Evolutionary conservation across 2,329 filamentous ascomycete genomes (phyloP), one percentile per base, ranked within the genome.

Genomic region (Escovopsis sp.): DNA sequence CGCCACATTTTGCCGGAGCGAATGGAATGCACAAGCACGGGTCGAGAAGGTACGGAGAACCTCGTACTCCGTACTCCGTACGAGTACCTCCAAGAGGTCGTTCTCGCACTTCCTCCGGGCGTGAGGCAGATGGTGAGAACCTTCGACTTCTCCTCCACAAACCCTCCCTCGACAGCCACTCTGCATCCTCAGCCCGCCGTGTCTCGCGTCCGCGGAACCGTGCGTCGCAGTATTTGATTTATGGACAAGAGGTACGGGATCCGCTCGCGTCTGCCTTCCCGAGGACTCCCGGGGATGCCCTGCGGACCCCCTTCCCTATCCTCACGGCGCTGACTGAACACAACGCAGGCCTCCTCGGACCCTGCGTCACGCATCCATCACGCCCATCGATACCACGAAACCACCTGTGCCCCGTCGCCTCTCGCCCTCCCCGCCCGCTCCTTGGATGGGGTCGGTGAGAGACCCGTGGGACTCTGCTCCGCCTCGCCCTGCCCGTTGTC

Each of bases 31-130:
- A n/a, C n/a, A n/a, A n/a, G n/a, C n/a, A n/a, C n/a, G n/a, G n/a
- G n/a, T n/a, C n/a, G n/a, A n/a, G n/a, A n/a, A n/a, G n/a, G n/a
- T n/a, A n/a, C n/a, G n/a, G n/a, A n/a, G n/a, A n/a, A n/a, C n/a
- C n/a, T n/a, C n/a, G n/a, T n/a, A n/a, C n/a, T 33, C 37, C 41
- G 39, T 44, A 39, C 43, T 42, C 41, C 41, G 36, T 37, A 36
- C 33, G 28, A 34, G n/a, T n/a, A n/a, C n/a, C n/a, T n/a, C n/a
- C n/a, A n/a, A n/a, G n/a, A n/a, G n/a, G n/a, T n/a, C n/a, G n/a
- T n/a, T n/a, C n/a, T n/a, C n/a, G n/a, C n/a, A n/a, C n/a, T n/a
- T n/a, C n/a, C n/a, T n/a, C n/a, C n/a, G n/a, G n/a, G n/a, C n/a
- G n/a, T 27, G 35, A 36, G 30, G 37, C 38, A 35, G 35, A 36